Evolutionary conservation across 2,329 filamentous ascomycete species (phyloP), one percentile per base, ranked within the genome.

Genomic region (Aspergillus spinulosporus): DNA sequence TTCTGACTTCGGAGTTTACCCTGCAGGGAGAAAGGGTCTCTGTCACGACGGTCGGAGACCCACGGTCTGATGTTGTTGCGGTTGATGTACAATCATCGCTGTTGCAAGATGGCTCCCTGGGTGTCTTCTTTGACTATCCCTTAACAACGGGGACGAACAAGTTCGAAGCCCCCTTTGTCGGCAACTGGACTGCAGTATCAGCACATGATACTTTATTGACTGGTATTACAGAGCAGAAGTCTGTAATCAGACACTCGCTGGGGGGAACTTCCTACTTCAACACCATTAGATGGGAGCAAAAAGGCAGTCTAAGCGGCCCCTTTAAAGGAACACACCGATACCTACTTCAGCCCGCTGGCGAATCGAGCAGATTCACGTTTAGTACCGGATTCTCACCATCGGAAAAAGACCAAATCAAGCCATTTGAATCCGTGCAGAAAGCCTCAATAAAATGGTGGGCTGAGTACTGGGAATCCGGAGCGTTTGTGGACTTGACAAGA

Each of bases 111-210:
- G 74, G 72, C 0, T 60, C 36, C 11, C n/a, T 83, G 5, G 76
- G 77, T 0, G 63, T 83, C 4, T 82, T 81, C 60, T 76, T 83
- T 53, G 80, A 83, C 52, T 83, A 81, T 53, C 80, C 82, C 2
- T 51, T 45, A n/a, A 78, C 79, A 52, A 78, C 74, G 12, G 36
- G 36, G 12, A 72, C 67, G 28, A 78, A 80, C 60, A 82, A 83
- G 60, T 83, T 83, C 54, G 80, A 83, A 37, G 79, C 79, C 1
- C 80, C 81, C 1, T 83, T 79, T 58, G 80, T 84, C 1, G 81
- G 81, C 5, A n/a, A 37, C 14, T n/a, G 26, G 15, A n/a, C 47
- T 4, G 47, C 34, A 1, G 7, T 28, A 7, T 49, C 26, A n/a
- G 12, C 4, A 11, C 47, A 49, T 28, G 39, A 6, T n/a, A 15